Base-by-base conservation (phyloP, 2,329 filamentous ascomycete genomes). In the Calonectria naviculata region DNA sequence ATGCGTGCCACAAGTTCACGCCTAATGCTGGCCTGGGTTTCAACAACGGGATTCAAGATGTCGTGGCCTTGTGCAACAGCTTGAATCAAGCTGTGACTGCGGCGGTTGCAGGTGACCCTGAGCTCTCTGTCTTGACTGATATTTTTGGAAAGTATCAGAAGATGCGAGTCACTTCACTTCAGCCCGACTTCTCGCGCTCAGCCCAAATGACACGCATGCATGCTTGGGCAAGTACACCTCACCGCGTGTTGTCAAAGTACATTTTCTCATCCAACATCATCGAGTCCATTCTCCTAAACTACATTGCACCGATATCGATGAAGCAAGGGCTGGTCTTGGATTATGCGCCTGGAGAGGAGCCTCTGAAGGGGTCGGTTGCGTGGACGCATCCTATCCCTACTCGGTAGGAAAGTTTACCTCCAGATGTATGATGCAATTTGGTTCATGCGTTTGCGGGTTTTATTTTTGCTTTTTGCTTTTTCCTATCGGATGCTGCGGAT, bases 1-100 rank as follows among this genome's bases (percentile, higher is more conserved):
- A 76, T 19, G 69, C 74, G 10, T 47, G 44, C 44, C 74, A 76
- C 29, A 76, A 76, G 24, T 74, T 76, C 70, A 76, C 74, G 0
- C 74, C 74, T 0, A 76, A 76, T 5, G 64, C 74, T 0, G 74
- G 74, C 0, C 71, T 76, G 5, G 67, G 74, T 3, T 63, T 76
- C 12, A 76, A 76, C 54, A 69, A 71, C 2, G 74, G 74, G 4
- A 17, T 54, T 24, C 63, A 67, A 1, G 67, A 70, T 42, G 19
- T 65, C 0, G 62, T 66, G 0, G 52, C 49, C 10, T 29, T 62
- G n/a, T 70, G 67, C 36, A 61, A 70, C n/a, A 17, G 44, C 21
- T 24, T 47, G 5, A 26, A 47, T 15, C 21, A 47, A 28, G 44
- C 24, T 8, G 41, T 44, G 41, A n/a, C 41, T 44, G 41, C 4